These are phyloP conservation scores for Agrocybe praecox DNA, from an alignment of 768 basidiomycete genomes.

Conservation along the genomic window DNA sequence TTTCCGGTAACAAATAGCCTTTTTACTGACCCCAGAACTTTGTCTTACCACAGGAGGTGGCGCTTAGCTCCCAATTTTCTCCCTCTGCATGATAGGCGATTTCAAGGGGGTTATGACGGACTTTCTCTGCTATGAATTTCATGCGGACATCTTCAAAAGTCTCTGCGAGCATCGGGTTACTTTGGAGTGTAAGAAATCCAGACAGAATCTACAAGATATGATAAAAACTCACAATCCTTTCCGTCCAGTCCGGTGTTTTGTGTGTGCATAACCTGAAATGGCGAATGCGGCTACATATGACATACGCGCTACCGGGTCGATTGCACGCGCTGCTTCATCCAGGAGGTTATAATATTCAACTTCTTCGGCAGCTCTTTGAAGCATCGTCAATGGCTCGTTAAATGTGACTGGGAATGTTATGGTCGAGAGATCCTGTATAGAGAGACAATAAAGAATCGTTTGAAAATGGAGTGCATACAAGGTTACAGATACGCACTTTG, in stretches of 20 bases:
- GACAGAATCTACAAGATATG: not conserved
- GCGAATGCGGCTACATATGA: constrained; percentile 84
- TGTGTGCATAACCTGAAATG: constrained; percentile 82
- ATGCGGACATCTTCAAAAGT: constrained; percentile 84
- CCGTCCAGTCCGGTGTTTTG: constrained; percentile 75
- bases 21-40: constrained; percentile 85
- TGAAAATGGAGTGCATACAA: not conserved
- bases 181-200: constrained; percentile 24
- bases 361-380: constrained; percentile 84
- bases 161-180: constrained; percentile 88
- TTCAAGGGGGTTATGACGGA: constrained; percentile 81
- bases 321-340: constrained; percentile 58
- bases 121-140: constrained; percentile 87
- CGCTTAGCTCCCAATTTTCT: constrained; percentile 71
- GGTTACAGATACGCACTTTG: constrained; percentile 50
- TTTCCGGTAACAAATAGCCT: constrained; percentile 3
- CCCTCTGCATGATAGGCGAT: constrained; percentile 88
- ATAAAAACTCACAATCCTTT: constrained; percentile 77
- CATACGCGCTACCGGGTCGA: constrained; percentile 67
- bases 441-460: not conserved
- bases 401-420: constrained; percentile 88
- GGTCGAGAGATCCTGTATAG: constrained; percentile 71
- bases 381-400: constrained; percentile 84
- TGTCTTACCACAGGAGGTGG: constrained; percentile 80
- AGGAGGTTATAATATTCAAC: constrained; percentile 76